Percentiles rank a stretch among this genome's conserved stretches.
Evolutionary conservation across 2,329 filamentous ascomycete species (phyloP).

Genomic region (Ustilaginoidea virens): DNA sequence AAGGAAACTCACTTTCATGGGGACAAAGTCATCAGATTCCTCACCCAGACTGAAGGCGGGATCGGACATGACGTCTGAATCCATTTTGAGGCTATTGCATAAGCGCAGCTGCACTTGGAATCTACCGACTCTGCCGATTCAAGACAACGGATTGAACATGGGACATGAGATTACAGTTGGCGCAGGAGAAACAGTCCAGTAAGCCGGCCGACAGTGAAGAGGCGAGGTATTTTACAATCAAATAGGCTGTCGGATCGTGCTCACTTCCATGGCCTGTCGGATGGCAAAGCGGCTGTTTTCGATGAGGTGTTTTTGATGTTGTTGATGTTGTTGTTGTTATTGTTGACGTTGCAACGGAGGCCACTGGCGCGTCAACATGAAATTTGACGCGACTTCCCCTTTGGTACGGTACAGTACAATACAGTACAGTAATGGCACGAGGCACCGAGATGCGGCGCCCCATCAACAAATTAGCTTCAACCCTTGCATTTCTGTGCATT

Average conservation of each 20-base stretch:
- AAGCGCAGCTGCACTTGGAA: not conserved
- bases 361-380: not conserved
- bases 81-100: slow-evolving; percentile 26
- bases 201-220: too few species aligned
- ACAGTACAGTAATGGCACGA: too few species aligned
- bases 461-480: too few species aligned
- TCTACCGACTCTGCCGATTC: too few species aligned
- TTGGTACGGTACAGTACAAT: too few species aligned
- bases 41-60: slow-evolving; percentile 22
- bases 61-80: slow-evolving; percentile 43
- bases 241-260: slow-evolving; percentile 8
- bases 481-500: too few species aligned
- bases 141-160: too few species aligned
- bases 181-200: too few species aligned
- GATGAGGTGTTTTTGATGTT: slow-evolving; percentile 14
- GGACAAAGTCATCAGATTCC: slow-evolving; percentile 26
- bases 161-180: too few species aligned
- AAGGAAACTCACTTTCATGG: slow-evolving; percentile 18
- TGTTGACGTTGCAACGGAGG: slow-evolving; percentile 13
- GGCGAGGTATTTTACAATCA: too few species aligned
- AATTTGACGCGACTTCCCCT: not conserved
- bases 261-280: slow-evolving; percentile 8
- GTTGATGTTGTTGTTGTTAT: slow-evolving; percentile 6
- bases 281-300: slow-evolving; percentile 7
- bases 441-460: too few species aligned